These are phyloP conservation scores for Rhizopogon vinicolor DNA, from an alignment of 768 basidiomycete species.

Conservation along the genomic window DNA sequence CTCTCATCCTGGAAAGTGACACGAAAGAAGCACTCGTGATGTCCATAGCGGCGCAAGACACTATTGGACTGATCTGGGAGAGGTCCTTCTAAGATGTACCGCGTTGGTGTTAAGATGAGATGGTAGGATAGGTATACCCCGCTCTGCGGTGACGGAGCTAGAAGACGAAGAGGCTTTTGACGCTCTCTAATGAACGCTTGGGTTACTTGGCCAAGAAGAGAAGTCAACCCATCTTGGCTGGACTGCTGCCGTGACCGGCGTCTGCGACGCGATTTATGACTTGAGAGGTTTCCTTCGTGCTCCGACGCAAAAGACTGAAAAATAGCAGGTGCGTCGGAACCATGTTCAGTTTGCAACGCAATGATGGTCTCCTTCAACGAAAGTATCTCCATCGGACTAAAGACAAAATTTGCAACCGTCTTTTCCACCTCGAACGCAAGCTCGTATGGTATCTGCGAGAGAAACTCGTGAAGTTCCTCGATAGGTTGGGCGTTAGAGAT, in stretches of 20 bases:
- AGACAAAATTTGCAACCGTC: conserved; percentile 23
- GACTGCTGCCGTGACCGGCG: conserved; percentile 1
- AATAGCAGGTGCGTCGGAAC: conserved; percentile 16
- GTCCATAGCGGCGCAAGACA: conserved; percentile 31
- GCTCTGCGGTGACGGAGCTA: conserved; percentile 14
- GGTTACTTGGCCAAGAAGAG: conserved; percentile 8
- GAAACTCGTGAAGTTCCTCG: conserved; percentile 14
- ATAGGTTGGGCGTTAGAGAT: conserved; percentile 4
- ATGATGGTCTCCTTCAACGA: conserved; percentile 15
- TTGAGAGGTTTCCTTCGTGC: conserved; percentile 12
- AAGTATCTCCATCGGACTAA: conserved; percentile 18
- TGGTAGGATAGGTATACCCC: conserved; percentile 30
- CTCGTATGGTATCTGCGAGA: conserved; percentile 25
- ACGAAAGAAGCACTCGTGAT: conserved; percentile 41
- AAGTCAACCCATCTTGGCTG: conserved; percentile 10
- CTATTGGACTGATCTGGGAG: conserved; percentile 33
- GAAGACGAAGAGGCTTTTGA: conserved; percentile 17
- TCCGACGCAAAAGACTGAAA: conserved; percentile 15
- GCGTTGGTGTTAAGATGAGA: conserved; percentile 35
- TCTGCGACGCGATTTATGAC: neutral
- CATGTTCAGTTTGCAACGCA: conserved; percentile 13
- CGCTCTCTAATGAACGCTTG: conserved; percentile 19
- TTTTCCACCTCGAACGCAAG: conserved; percentile 37
- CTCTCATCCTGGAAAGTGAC: conserved; percentile 47
- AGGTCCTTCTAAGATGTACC: conserved; percentile 35